Base-by-base conservation (phyloP, 176 grass and related monocot species). In the Paspalum notatum region DNA sequence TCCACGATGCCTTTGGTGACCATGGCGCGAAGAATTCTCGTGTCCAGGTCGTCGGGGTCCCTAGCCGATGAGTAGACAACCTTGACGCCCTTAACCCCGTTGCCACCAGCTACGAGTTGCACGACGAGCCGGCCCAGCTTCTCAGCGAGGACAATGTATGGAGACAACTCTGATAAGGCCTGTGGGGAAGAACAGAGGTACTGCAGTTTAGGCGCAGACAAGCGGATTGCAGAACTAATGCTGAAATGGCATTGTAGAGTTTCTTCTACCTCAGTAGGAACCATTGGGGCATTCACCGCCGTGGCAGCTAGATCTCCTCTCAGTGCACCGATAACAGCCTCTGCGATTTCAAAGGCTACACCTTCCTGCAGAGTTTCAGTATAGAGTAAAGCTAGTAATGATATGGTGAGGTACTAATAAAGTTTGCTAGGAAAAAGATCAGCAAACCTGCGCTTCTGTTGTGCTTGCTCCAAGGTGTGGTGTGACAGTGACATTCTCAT, bases 401-500 rank as follows among this genome's bases (percentile, higher is more conserved):
- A 15, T 71, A 67, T 20, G 38, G 68, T 46, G 24, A 0, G 6
- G 44, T 55, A 65, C 18, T 41, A 56, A 71, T 21, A 82, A 82
- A 37, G 62, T 63, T 75, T 14, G 52, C 10, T 77, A 12, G 11
- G 66, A 17, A 69, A 69, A 71, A 71, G 43, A 80, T 47, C 8
- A 67, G 63, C 63, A 47, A 80, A 99, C 96, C 96, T 99, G 96
- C 21, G 92, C 92, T 91, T 99, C 96, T 5, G 68, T 83, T 49
- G 96, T 95, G 89, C 96, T 99, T 51, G 92, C 96, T 81, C 92
- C 96, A 62, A 99, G 90, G 65, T 95, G 96, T 3, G 96, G 92
- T 15, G 92, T 95, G 70, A 87, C 88, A 24, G 90, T 95, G 26
- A 99, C 90, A 79, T 95, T 91, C 85, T 99, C 92, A 86, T 95